These are phyloP conservation scores for Diaporthe citriasiana DNA, from an alignment of 2,329 filamentous ascomycete species.

Conservation along the genomic window DNA sequence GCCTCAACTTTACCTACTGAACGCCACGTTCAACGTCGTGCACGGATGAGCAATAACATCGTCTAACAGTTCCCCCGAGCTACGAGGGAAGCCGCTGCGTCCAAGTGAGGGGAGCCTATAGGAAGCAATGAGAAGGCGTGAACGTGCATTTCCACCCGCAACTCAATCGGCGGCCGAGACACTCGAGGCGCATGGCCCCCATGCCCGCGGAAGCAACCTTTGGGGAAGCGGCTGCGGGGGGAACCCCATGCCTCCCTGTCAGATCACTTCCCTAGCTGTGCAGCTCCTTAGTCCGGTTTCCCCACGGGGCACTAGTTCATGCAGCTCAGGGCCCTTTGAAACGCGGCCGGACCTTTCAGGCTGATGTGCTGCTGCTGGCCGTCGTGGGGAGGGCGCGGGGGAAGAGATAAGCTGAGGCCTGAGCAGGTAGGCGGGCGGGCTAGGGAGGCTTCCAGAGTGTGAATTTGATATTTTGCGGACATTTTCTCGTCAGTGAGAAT, in stretches of 20 bases:
- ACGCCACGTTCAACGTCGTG: slow-evolving; percentile 11
- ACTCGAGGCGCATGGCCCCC: neutral
- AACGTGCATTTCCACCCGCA: slow-evolving; percentile 27
- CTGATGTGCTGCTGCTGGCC: slow-evolving; percentile 11
- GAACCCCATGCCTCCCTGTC: neutral
- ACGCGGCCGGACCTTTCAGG: slow-evolving; percentile 30
- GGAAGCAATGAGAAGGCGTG: slow-evolving; percentile 3
- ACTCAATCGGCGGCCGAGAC: slow-evolving; percentile 24
- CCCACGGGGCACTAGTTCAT: slow-evolving; percentile 21
- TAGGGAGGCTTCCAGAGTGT: neutral
- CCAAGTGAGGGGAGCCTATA: slow-evolving; percentile 29
- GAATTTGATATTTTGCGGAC: neutral
- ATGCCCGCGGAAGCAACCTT: slow-evolving; percentile 9
- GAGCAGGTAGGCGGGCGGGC: neutral
- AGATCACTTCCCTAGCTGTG: slow-evolving; percentile 14
- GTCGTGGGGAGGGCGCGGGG: slow-evolving; percentile 7
- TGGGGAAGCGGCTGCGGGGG: slow-evolving; percentile 10
- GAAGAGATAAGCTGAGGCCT: neutral
- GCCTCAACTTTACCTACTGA: neutral
- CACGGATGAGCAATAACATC: slow-evolving; percentile 31
- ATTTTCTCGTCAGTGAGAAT: neutral
- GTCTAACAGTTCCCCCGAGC: slow-evolving; percentile 5
- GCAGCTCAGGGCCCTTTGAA: slow-evolving; percentile 6
- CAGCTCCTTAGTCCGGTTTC: slow-evolving; percentile 6
- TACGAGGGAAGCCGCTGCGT: neutral